Evolutionary conservation across 257 asterid species (phyloP), one percentile per base, ranked within the genome.

Genomic region (Hygrophila difformis): DNA sequence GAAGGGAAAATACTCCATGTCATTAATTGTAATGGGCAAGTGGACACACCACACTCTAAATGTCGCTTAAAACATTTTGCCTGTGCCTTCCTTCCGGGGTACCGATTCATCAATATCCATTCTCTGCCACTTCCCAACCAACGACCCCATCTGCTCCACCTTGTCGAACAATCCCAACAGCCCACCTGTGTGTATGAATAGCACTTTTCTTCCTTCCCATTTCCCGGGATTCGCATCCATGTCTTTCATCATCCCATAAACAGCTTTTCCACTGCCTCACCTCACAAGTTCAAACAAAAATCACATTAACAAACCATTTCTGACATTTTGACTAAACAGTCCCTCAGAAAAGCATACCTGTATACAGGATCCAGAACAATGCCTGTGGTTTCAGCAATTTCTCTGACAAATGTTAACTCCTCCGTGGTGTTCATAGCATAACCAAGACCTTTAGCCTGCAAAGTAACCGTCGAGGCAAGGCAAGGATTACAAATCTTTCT

Each of bases 371-470:
- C 98, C 39, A 89, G 98, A 70, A 85, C 63, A 39, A 85, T 74
- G 22, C 98, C 98, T 6, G 98, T 82, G 23, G 84, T 54, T 66
- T 80, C 81, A 31, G 94, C 98, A 46, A 89, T 74, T 51, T 85
- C 84, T 66, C 59, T 75, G 63, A 82, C 92, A 61, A 85, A 78
- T n/a, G 67, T 55, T n/a, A 85, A 84, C 72, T 89, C 94, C 55
- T 89, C 96, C 0, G 64, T 22, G 6, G 98, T 73, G 68, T 81
- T 89, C 53, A 89, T 72, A 51, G 98, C 98, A 65, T 89, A 89
- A 31, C 98, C 98, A 39, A 89, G 86, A 53, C 96, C 98, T 76
- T 85, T 89, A 45, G 98, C 98, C 98, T 85, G 74, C 58, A 33
- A 12, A 53, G 48, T 7, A 39, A 17, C 18, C 57, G 53, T 44